Evolutionary conservation across 2,329 filamentous ascomycete species (phyloP).

Genomic region (Didymosphaeria variabile): DNA sequence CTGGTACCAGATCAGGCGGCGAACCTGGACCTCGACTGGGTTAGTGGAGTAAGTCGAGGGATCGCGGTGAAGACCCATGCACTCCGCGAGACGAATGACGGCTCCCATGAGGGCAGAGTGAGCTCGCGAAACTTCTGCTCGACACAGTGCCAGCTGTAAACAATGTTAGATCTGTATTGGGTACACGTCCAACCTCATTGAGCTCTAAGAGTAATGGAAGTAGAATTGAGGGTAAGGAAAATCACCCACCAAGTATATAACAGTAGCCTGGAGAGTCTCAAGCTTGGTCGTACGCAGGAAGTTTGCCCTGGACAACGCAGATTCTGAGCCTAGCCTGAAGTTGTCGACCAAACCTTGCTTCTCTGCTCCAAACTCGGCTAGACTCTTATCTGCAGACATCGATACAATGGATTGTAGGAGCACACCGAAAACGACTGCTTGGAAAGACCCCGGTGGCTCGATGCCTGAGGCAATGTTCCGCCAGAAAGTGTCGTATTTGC

Average conservation of each 20-base stretch:
- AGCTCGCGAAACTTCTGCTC: conserved; percentile 75
- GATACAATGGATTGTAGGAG: conserved; percentile 76
- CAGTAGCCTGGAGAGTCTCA: conserved; percentile 79
- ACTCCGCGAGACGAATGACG: conserved; percentile 77
- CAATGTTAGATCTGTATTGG: conserved; percentile 52
- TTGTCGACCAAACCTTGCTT: conserved; percentile 68
- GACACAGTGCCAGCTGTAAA: conserved; percentile 67
- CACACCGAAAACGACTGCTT: conserved; percentile 74
- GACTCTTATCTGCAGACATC: conserved; percentile 64
- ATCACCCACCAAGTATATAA: conserved; percentile 74
- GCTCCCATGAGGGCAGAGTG: conserved; percentile 77
- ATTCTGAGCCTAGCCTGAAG: conserved; percentile 67
- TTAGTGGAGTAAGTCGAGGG: conserved; percentile 71
- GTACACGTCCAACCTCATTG: neutral
- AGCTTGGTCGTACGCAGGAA: conserved; percentile 75
- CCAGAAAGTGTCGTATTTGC: conserved; percentile 73
- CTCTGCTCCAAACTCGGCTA: conserved; percentile 63
- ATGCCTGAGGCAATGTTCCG: conserved; percentile 65
- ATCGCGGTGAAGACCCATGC: conserved; percentile 79
- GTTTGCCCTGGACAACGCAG: conserved; percentile 72
- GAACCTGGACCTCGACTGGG: conserved; percentile 74
- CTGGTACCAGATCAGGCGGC: conserved; percentile 79
- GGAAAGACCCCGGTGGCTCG: conserved; percentile 70
- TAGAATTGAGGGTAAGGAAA: neutral
- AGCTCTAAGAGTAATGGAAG: neutral